Percentiles rank a stretch among this genome's conserved stretches.
Evolutionary conservation across 495 filamentous ascomycete species (phyloP).

Genomic region (Penicillium taxi): DNA sequence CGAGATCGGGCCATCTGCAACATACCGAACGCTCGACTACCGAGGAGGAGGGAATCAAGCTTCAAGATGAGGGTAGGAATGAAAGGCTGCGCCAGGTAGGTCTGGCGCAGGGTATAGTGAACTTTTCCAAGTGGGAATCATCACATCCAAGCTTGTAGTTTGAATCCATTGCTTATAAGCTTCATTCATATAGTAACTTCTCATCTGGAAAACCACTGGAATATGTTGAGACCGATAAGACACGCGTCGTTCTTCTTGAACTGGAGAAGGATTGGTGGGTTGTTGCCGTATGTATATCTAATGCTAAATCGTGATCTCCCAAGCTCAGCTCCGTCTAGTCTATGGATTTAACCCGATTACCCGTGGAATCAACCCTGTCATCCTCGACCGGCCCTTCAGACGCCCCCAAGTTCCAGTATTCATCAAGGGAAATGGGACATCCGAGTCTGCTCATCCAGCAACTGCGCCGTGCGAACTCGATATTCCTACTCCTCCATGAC

Average conservation of each 20-base stretch:
- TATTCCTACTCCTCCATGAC: slow-evolving; percentile 83
- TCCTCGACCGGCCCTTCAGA: slow-evolving; percentile 16
- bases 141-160: slow-evolving; percentile 4
- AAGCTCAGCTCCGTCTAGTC: slow-evolving; percentile 43
- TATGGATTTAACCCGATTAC: slow-evolving; percentile 61
- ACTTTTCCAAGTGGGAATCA: slow-evolving; percentile 63
- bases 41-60: slow-evolving; percentile 49
- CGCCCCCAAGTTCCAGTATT: slow-evolving; percentile 54
- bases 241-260: slow-evolving; percentile 74
- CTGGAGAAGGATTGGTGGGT: slow-evolving; percentile 92
- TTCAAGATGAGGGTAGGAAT: slow-evolving; percentile 59
- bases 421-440: slow-evolving; percentile 81
- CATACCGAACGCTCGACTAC: slow-evolving; percentile 31
- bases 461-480: slow-evolving; percentile 68
- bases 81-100: slow-evolving; percentile 85
- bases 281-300: slow-evolving; percentile 55
- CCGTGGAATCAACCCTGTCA: slow-evolving; percentile 18
- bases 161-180: slow-evolving; percentile 6
- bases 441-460: slow-evolving; percentile 70
- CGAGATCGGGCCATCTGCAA: slow-evolving; percentile 27
- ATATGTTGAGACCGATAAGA: slow-evolving; percentile 83
- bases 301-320: slow-evolving; percentile 7
- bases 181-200: slow-evolving; percentile 53
- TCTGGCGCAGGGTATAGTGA: slow-evolving; percentile 95
- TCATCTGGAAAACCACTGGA: slow-evolving; percentile 67